Base-by-base conservation (phyloP, 805 yeast genomes). In the Kurtzmaniella fragi region DNA sequence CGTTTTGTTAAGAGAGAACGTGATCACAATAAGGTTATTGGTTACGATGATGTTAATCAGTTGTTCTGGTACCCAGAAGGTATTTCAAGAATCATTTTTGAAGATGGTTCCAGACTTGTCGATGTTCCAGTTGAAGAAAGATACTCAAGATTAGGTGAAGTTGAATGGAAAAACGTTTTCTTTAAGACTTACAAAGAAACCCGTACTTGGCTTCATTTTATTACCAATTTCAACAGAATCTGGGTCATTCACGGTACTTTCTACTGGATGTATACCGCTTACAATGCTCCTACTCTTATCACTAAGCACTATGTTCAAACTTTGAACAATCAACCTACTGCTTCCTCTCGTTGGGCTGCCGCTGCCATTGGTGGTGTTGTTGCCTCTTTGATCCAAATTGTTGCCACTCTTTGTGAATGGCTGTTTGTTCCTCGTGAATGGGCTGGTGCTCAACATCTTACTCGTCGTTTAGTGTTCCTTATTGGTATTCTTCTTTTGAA, bases 51-150 rank as follows among this genome's bases (percentile, higher is more conserved):
- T 73, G 95, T 93, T 44, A 93, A 93, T 67, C 99, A 93, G 74
- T 76, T 93, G 53, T 93, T 95, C 70, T 93, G 99, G 99, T 93
- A 95, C 68, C 97, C 98, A 35, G 98, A 95, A 70, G 99, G 99
- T 75, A 85, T 93, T 49, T 82, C 95, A 43, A 83, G 93, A 67
- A 90, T 93, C 53, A 77, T 83, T 37, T 78, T 91, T 54, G 93
- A 84, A 59, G 98, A 93, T 60, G 96, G 96, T 49, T 74, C 95
- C 14, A 82, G 96, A 61, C 73, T 93, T 52, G 86, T 90, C 38
- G 98, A 93, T 53, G 69, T 90, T 53, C 95, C 96, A 28, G 77
- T 80, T 42, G 87, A 80, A 54, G 96, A 93, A 67, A 84, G 99
- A 64, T 95, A 80, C 61, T 73, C 80, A 55, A 80, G 84, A 63